Evolutionary conservation across 1,139 yeast species (phyloP).

Genomic region (Suzukiozyma palmioleophila): DNA sequence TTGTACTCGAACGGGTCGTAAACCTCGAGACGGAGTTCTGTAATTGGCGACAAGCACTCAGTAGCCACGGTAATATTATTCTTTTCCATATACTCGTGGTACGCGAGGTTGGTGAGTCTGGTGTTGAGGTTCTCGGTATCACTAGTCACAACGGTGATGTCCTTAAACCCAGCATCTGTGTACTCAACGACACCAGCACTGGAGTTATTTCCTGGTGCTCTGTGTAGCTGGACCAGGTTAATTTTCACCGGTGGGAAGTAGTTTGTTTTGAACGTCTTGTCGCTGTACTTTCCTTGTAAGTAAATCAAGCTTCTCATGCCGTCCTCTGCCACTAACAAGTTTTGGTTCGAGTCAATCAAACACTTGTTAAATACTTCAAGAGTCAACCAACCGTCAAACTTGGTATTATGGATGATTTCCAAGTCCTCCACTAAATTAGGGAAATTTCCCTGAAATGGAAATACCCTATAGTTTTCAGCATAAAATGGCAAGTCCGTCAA

Average conservation of each 20-base stretch:
- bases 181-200: neutral
- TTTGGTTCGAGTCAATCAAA: constrained; percentile 4
- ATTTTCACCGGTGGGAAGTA: constrained; percentile 5
- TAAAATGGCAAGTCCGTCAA: constrained; percentile 5
- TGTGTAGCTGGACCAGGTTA: neutral
- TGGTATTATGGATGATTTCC: constrained; percentile 3
- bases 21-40: constrained; percentile 1
- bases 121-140: neutral
- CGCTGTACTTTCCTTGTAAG: constrained; percentile 6
- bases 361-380: constrained; percentile 11
- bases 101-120: constrained; percentile 1
- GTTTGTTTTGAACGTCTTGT: neutral
- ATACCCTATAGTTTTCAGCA: constrained; percentile 10
- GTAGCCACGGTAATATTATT: neutral
- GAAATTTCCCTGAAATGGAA: constrained; percentile 10
- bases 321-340: constrained; percentile 8
- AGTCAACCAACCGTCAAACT: constrained; percentile 8
- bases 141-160: constrained; percentile 1
- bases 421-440: constrained; percentile 4
- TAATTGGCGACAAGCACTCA: neutral
- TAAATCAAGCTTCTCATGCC: constrained; percentile 8
- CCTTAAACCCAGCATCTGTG: neutral
- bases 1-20: constrained; percentile 4
- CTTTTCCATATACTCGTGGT: constrained; percentile 1
- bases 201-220: neutral